Evolutionary conservation across 2,329 filamentous ascomycete species (phyloP).

Genomic region (Penicillium sclerotigenum): DNA sequence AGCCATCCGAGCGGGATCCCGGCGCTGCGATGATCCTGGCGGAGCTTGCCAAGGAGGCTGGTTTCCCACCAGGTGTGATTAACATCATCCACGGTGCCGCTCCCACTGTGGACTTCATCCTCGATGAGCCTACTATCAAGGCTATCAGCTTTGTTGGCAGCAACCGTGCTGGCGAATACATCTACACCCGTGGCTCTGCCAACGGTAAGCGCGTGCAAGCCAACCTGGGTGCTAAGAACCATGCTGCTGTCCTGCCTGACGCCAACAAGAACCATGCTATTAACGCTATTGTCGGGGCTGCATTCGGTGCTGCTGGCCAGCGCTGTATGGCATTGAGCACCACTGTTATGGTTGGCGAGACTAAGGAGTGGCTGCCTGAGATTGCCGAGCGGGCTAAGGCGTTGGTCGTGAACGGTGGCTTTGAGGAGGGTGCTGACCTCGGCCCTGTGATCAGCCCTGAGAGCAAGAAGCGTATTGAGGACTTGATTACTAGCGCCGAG

Average conservation of each 20-base stretch:
- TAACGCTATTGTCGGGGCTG: slow-evolving; percentile 64
- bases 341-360: slow-evolving; percentile 62
- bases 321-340: slow-evolving; percentile 68
- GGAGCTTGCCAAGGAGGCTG: slow-evolving; percentile 61
- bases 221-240: slow-evolving; percentile 69
- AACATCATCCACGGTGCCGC: slow-evolving; percentile 65
- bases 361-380: slow-evolving; percentile 63
- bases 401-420: slow-evolving; percentile 60
- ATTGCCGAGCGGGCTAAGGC: slow-evolving; percentile 61
- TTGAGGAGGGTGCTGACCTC: slow-evolving; percentile 61
- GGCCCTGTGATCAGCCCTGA: slow-evolving; percentile 63
- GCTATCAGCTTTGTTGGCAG: slow-evolving; percentile 66
- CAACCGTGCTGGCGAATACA: slow-evolving; percentile 68
- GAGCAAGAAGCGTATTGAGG: slow-evolving; percentile 62
- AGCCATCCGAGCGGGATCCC: slow-evolving; percentile 65
- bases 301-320: slow-evolving; percentile 67
- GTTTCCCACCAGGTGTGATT: slow-evolving; percentile 63
- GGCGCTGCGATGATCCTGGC: slow-evolving; percentile 65
- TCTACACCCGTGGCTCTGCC: slow-evolving; percentile 64
- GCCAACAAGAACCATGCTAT: slow-evolving; percentile 67
- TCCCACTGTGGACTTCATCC: slow-evolving; percentile 66
- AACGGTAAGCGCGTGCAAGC: slow-evolving; percentile 69
- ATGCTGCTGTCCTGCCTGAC: slow-evolving; percentile 64
- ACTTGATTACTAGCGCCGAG: slow-evolving; percentile 59
- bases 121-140: slow-evolving; percentile 66